phyloP scores from a whole-genome alignment of 208 protist genomes.

The Acanthamoeba castellanii region DNA sequence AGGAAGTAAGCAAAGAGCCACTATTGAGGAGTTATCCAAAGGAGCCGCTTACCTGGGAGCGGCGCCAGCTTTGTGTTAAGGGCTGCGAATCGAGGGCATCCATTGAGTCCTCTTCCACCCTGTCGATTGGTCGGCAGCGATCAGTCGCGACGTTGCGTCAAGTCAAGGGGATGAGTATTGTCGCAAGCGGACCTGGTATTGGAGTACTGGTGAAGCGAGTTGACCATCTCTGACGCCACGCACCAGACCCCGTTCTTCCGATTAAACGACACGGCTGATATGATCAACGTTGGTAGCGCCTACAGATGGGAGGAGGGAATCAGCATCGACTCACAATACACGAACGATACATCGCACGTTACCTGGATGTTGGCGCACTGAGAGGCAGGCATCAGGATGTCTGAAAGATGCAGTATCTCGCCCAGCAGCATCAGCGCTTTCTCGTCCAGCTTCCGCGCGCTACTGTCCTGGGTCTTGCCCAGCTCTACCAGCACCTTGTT shows the following conservation, averaged over 20 bases:
- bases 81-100: background rate
- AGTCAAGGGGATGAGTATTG: background rate
- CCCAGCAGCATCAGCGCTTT: slow-evolving; percentile 79
- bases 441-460: background rate
- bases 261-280: slow-evolving; percentile 50
- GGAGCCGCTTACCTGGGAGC: background rate
- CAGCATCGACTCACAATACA: background rate
- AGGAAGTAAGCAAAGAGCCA: background rate
- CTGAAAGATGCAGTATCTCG: slow-evolving; percentile 80
- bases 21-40: background rate
- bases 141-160: background rate
- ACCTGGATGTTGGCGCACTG: slow-evolving; percentile 79
- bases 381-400: slow-evolving; percentile 78
- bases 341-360: background rate
- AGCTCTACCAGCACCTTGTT: slow-evolving; percentile 75
- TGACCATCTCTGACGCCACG: slow-evolving; percentile 56
- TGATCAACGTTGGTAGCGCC: slow-evolving; percentile 50
- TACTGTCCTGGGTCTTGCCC: slow-evolving; percentile 66
- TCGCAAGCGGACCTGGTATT: background rate
- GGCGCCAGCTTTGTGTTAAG: background rate
- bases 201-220: slow-evolving; percentile 66
- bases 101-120: background rate
- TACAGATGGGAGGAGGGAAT: background rate
- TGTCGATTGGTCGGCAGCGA: background rate
- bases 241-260: slow-evolving; percentile 43